Base-by-base conservation (phyloP, 202 grass and related monocot genomes). In the Setaria italica region DNA sequence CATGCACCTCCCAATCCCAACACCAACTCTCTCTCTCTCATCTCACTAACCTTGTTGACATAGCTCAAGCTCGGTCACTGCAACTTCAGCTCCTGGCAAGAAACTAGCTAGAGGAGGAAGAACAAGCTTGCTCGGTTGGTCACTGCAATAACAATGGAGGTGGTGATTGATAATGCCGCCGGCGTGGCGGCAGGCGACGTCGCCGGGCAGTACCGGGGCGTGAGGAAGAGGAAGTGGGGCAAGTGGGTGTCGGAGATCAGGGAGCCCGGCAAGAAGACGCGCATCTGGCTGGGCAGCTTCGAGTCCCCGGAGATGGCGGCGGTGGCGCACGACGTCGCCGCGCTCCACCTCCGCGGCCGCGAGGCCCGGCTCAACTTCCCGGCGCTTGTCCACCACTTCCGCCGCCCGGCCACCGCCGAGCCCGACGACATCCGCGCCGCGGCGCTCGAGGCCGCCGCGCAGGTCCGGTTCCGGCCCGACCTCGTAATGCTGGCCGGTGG, bases 171-270 rank as follows among this genome's bases (percentile, higher is more conserved):
- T 7, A 84, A 64, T 55, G 39, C 5, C 3, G 6, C 45, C 41
- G 62, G 76, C 25, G 25, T 25, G 25, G 25, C 25, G 25, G 25
- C 25, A 25, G 25, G 25, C 0, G 76, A 42, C 13, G 6, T 32
- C 35, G 82, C 42, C 15, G 87, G 72, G 67, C 91, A 93, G 82
- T 98, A 92, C 81, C 71, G 91, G 0, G 96, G 96, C 17, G 96
- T 98, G 77, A 79, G 96, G 80, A 98, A 98, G 96, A 81, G 96
- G 86, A 98, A 98, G 86, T 98, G 93, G 95, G 95, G 96, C 6
- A 98, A 94, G 62, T 98, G 91, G 90, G 96, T 98, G 55, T 98
- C 96, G 0, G 96, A 98, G 82, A 98, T 98, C 84, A 89, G 96
- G 30, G 96, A 98, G 78, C 96, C 96, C 5, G 96, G 96, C 37